Percentiles rank a stretch among this genome's conserved stretches.
Conservation (phyloP, 441 rosid species). For the Corymbia citriodora region DNA sequence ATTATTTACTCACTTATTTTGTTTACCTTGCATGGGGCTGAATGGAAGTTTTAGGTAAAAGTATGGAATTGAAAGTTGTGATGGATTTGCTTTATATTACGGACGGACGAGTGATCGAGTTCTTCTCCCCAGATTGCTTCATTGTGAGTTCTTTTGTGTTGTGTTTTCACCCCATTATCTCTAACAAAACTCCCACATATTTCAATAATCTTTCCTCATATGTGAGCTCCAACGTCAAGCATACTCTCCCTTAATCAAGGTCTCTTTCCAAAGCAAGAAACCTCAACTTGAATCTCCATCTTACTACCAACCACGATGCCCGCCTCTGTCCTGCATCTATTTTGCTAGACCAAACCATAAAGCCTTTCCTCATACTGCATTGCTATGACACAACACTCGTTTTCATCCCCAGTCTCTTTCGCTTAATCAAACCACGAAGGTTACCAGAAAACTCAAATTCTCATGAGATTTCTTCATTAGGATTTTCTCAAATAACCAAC, state of each 20-base stretch:
- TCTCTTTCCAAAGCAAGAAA: background rate
- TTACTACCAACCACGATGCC: background rate
- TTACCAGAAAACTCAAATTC: accelerated
- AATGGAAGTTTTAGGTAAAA: background rate
- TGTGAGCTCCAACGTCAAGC: background rate
- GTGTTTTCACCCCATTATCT: background rate
- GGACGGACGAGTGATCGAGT: background rate
- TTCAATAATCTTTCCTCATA: background rate
- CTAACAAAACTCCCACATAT: background rate
- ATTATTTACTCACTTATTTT: background rate
- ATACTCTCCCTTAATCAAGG: background rate
- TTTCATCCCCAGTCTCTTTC: background rate
- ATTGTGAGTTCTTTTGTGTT: background rate
- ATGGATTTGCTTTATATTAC: background rate
- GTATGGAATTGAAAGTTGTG: background rate
- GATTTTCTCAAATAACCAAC: background rate
- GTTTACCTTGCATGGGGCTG: background rate
- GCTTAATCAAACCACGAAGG: background rate
- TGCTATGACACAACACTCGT: background rate
- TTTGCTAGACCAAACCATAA: background rate
- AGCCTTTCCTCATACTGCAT: background rate
- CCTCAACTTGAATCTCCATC: background rate
- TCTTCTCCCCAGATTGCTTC: background rate
- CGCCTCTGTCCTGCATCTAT: background rate
- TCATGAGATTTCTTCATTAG: background rate